Conservation (phyloP, 2,329 filamentous ascomycete genomes). For the Ophiostoma angusticollis region DNA sequence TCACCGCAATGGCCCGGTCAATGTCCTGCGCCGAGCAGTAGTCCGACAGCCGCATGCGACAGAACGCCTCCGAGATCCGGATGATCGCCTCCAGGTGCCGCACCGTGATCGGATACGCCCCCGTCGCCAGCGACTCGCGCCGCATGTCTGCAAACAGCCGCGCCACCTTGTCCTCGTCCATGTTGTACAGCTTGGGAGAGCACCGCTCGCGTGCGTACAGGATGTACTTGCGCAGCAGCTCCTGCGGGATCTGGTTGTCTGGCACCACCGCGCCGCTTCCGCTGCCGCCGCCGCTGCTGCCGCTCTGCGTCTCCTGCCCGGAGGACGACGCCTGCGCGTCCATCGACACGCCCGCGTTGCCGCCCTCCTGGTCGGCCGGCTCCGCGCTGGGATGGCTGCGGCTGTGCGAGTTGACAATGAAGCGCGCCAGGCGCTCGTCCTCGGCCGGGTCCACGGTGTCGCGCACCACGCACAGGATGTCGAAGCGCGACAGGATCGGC, state of each 20-base stretch:
- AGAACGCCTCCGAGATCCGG: conserved; percentile 86
- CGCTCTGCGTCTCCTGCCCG: conserved; percentile 23
- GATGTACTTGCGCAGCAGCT: conserved; percentile 90
- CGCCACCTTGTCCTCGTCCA: conserved; percentile 94
- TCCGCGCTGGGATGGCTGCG: conserved; percentile 53
- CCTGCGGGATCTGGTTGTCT: conserved; percentile 72
- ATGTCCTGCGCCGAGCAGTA: conserved; percentile 87
- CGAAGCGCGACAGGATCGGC: conserved; percentile 94
- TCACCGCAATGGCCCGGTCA: conserved; percentile 92
- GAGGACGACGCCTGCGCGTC: conserved; percentile 46
- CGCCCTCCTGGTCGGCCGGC: not conserved
- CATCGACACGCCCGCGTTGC: conserved; percentile 38
- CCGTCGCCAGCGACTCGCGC: conserved; percentile 80
- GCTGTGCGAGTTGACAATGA: conserved; percentile 89
- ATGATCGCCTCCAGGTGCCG: conserved; percentile 97
- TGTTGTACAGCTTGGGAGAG: conserved; percentile 85
- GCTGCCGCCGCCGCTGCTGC: conserved; percentile 13
- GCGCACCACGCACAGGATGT: conserved; percentile 89
- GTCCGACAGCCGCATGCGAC: conserved; percentile 94
- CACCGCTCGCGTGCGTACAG: conserved; percentile 85
- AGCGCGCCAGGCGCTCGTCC: conserved; percentile 84
- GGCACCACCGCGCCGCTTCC: conserved; percentile 18
- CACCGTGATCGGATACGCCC: conserved; percentile 94
- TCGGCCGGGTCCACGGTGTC: conserved; percentile 88
- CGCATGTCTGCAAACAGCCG: conserved; percentile 94